Evolutionary conservation across 805 yeast species (phyloP).

Genomic region (Barnettozyma vustinii): DNA sequence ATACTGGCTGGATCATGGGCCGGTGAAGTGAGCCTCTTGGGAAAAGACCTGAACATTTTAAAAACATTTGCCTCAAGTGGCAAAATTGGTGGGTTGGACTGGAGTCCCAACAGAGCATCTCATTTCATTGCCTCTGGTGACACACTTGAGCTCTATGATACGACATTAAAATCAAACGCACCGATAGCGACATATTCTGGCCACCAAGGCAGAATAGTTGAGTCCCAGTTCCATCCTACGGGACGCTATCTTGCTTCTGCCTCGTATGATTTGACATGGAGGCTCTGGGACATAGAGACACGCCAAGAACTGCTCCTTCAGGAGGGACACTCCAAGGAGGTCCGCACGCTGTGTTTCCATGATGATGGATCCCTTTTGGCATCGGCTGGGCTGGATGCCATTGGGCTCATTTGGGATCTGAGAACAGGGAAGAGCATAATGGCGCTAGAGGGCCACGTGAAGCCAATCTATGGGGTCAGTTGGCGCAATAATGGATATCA

Average conservation of each 20-base stretch:
- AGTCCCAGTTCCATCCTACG: slow-evolving; percentile 60
- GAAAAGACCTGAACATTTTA: slow-evolving; percentile 31
- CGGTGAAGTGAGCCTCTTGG: slow-evolving; percentile 57
- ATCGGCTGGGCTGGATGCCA: slow-evolving; percentile 74
- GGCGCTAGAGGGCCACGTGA: slow-evolving; percentile 59
- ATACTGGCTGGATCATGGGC: slow-evolving; percentile 82
- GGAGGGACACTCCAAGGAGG: slow-evolving; percentile 81
- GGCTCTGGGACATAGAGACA: slow-evolving; percentile 69
- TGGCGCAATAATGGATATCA: slow-evolving; percentile 77
- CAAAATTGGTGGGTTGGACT: slow-evolving; percentile 65
- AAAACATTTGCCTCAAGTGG: slow-evolving; percentile 38
- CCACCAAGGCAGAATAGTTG: slow-evolving; percentile 53
- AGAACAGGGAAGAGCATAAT: slow-evolving; percentile 66
- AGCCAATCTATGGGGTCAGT: slow-evolving; percentile 62
- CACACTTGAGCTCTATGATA: slow-evolving; percentile 34
- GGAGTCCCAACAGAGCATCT: slow-evolving; percentile 38
- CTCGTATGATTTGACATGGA: slow-evolving; percentile 84
- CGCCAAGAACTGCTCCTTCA: slow-evolving; percentile 54
- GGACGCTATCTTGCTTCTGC: slow-evolving; percentile 57
- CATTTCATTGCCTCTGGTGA: slow-evolving; percentile 45
- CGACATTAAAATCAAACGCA: not conserved
- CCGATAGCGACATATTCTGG: slow-evolving; percentile 24
- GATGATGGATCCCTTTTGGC: slow-evolving; percentile 73
- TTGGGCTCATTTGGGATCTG: slow-evolving; percentile 78
- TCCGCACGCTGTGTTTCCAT: slow-evolving; percentile 58